A percentile compares a stretch with the other conserved stretches of the same genome.
These are phyloP conservation scores for Rhizopogon salebrosus DNA, from an alignment of 768 basidiomycete species.

Conservation along the genomic window DNA sequence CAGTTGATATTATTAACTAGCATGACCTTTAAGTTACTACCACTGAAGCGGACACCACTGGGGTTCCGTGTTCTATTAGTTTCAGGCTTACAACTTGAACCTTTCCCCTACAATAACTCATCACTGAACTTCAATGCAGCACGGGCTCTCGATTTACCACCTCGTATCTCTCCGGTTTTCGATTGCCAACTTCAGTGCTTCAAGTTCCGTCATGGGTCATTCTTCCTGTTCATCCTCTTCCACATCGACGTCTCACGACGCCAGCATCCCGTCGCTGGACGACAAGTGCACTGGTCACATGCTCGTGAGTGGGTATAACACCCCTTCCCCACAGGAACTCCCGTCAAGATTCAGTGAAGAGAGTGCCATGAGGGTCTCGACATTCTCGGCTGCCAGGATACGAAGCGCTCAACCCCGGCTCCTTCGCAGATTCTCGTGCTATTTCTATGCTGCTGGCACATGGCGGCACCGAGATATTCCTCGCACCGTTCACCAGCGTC, in stretches of 20 bases:
- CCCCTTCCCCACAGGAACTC: slow-evolving; percentile 70
- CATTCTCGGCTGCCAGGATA: slow-evolving; percentile 26
- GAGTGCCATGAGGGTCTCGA: slow-evolving; percentile 14
- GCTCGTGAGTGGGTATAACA: slow-evolving; percentile 69
- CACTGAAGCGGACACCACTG: no score
- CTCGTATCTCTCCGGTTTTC: slow-evolving; percentile 56
- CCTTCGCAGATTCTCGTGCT: no score
- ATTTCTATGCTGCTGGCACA: no score
- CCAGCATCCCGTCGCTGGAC: slow-evolving; percentile 45
- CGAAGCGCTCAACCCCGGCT: no score
- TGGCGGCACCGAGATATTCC: no score
- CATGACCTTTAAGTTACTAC: no score
- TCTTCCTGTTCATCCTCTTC: slow-evolving; percentile 34
- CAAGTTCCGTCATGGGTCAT: slow-evolving; percentile 20
- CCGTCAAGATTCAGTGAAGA: slow-evolving; percentile 28
- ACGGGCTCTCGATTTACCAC: slow-evolving; percentile 60
- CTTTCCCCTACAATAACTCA: slow-evolving; percentile 55
- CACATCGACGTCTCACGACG: slow-evolving; percentile 22
- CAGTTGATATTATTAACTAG: no score
- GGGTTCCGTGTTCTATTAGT: no score
- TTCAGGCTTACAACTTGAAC: no score
- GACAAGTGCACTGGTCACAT: slow-evolving; percentile 69
- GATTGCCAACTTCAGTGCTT: slow-evolving; percentile 33
- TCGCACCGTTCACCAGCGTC: no score
- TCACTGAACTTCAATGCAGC: slow-evolving; percentile 66